phyloP scores from a whole-genome alignment of 2,329 filamentous ascomycete species.

The Xylariaceae sp. region DNA sequence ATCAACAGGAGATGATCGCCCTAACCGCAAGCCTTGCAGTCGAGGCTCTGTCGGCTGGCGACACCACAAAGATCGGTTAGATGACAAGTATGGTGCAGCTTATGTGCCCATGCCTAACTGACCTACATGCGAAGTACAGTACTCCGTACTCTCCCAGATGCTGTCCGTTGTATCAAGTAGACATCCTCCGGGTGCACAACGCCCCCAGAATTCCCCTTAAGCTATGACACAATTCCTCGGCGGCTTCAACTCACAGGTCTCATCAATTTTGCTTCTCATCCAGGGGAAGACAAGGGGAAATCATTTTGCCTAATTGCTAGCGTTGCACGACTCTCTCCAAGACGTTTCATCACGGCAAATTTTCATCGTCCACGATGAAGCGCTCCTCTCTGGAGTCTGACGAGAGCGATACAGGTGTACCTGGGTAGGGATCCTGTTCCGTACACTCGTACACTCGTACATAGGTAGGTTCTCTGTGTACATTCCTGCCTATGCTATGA shows the following conservation, averaged over 20 bases:
- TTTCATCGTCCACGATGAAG: not conserved
- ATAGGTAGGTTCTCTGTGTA: not conserved
- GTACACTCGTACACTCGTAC: not conserved
- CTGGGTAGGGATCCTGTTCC: not conserved
- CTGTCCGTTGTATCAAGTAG: not conserved
- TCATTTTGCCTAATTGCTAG: conserved; percentile 3
- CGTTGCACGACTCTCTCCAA: conserved; percentile 6
- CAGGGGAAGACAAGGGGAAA: conserved; percentile 1
- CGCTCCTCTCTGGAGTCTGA: not conserved
- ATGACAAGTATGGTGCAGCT: not conserved
- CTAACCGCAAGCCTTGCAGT: not conserved
- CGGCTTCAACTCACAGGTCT: not conserved
- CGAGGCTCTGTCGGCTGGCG: not conserved
- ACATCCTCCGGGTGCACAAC: no score
- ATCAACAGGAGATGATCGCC: not conserved
- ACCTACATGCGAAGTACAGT: not conserved
- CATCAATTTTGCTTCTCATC: not conserved
- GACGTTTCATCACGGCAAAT: conserved; percentile 5
- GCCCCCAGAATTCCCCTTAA: no score
- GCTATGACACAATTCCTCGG: not conserved
- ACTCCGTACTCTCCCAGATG: not conserved
- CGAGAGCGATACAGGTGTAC: not conserved
- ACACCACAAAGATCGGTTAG: not conserved
- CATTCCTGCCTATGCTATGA: not conserved
- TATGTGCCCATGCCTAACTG: not conserved